Evolutionary conservation across 1,139 yeast genomes (phyloP), one percentile per base, ranked within the genome.

Genomic region (Debaryomyces singareniensis): DNA sequence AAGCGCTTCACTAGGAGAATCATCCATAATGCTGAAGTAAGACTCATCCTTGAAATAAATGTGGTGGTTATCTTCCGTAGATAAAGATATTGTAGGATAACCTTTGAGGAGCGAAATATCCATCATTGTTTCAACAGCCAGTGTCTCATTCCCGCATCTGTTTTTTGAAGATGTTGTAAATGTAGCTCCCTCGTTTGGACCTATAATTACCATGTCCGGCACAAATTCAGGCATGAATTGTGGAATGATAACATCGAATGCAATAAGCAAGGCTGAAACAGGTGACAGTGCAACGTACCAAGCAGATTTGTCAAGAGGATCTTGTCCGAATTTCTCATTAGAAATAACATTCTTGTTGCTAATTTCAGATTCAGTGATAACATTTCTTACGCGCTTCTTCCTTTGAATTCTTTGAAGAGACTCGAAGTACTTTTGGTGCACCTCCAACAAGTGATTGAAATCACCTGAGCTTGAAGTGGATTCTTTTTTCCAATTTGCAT

Each of bases 281-380:
- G 68, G 58, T 13, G 54, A 42, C 4, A 58, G 47, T 36, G 65
- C 57, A 16, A 66, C 60, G 36, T 55, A 66, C 71, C 72, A 67
- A 29, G 55, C 48, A 37, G 58, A 42, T 11, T 40, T 38, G 33
- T 55, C 55, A 32, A 50, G 43, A n/a, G 66, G 63, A 39, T 62
- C 68, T 34, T 49, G 55, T 28, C 66, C 63, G 35, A 40, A 51
- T 30, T 45, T 44, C 9, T 39, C 35, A 23, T 43, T 42, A n/a
- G 18, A 20, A 15, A 25, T 10, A 12, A 26, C 25, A 5, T 11
- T 18, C 4, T 16, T 15, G 9, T 33, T 29, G 4, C 25, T 30
- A 12, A 16, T 10, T 7, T 24, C 28, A 7, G 21, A 18, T 7
- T n/a, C 9, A 7, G n/a, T 18, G 7, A 27, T 30, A 7, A 28